Evolutionary conservation across 306 rosid species (phyloP), one percentile per base, ranked within the genome.

Genomic region (Prunus padus): DNA sequence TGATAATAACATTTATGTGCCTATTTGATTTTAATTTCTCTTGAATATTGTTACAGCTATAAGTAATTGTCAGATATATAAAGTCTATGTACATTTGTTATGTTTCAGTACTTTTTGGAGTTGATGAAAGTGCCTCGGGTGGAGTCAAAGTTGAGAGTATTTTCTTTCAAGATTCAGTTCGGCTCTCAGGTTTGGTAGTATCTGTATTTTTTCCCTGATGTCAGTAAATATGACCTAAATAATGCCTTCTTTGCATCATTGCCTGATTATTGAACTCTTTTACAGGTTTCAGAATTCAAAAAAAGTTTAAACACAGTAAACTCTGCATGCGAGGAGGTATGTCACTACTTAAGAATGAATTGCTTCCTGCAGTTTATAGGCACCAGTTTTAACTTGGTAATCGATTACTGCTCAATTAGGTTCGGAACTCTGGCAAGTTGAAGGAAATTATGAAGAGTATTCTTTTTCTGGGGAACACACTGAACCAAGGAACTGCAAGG

Each of bases 401-500:
- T 71, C 77, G 77, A 9, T 47, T 46, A 54, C 59, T 82, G 80
- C 74, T 77, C 75, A 68, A 81, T 72, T 74, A 96, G 99, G 98
- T 96, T 54, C 87, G 98, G 20, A 87, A 69, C 33, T 96, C 97
- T 65, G 71, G 59, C 77, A 92, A 92, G 79, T 78, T 96, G 82
- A 96, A 92, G 91, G 97, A 92, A 55, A 87, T 96, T 66, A 82
- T 92, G 98, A 87, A 86, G 86, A 90, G 85, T 80, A 96, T 96
- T 78, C 96, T 96, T 37, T 90, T 80, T 77, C 84, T 96, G 83
- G 99, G 99, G 59, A 96, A 96, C 75, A 90, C 96, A 69, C 81
- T 96, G 82, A 96, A 96, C 84, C 93, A 96, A 84, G 99, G 99
- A 87, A 96, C 98, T 46, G 98, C 98, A 23, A 96, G 99, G 88